Evolutionary conservation across 495 filamentous ascomycete genomes (phyloP).

Genomic region (Hypoxylon perforatum): DNA sequence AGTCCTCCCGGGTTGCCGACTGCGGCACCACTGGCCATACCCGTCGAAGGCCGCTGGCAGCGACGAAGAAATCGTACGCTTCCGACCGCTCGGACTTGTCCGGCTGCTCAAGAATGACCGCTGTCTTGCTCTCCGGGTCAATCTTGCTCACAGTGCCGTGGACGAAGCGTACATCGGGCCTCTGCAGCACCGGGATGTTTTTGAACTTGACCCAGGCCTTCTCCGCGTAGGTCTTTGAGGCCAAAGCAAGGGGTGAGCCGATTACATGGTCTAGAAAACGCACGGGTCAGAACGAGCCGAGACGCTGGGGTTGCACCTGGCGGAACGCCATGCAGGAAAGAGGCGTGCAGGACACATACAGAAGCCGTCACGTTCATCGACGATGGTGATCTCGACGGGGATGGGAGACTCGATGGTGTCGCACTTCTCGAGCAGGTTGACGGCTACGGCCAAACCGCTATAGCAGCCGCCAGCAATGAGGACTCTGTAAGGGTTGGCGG

Average conservation of each 20-base stretch:
- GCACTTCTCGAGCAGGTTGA: constrained; percentile 71
- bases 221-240: constrained; percentile 63
- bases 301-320: constrained; percentile 31
- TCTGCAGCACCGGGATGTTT: constrained; percentile 67
- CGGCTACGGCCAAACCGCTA: constrained; percentile 67
- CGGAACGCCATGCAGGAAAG: constrained; percentile 10
- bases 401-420: constrained; percentile 52
- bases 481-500: constrained; percentile 50
- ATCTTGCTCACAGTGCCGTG: constrained; percentile 67
- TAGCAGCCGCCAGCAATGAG: constrained; percentile 74
- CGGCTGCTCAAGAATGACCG: constrained; percentile 52
- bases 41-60: constrained; percentile 68
- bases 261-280: constrained; percentile 66
- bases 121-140: constrained; percentile 62
- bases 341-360: constrained; percentile 56
- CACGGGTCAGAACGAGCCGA: neutral
- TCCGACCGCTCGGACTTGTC: constrained; percentile 43
- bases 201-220: constrained; percentile 71
- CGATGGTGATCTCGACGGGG: constrained; percentile 70
- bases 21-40: constrained; percentile 73
- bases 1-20: constrained; percentile 62
- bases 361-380: constrained; percentile 77
- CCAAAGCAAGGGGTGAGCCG: constrained; percentile 71
- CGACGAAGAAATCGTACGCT: constrained; percentile 73
- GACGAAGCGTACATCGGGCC: constrained; percentile 62